Percentiles rank a stretch among this genome's conserved stretches.
phyloP scores from a whole-genome alignment of 495 filamentous ascomycete genomes.

The Aspergillus funiculosus region DNA sequence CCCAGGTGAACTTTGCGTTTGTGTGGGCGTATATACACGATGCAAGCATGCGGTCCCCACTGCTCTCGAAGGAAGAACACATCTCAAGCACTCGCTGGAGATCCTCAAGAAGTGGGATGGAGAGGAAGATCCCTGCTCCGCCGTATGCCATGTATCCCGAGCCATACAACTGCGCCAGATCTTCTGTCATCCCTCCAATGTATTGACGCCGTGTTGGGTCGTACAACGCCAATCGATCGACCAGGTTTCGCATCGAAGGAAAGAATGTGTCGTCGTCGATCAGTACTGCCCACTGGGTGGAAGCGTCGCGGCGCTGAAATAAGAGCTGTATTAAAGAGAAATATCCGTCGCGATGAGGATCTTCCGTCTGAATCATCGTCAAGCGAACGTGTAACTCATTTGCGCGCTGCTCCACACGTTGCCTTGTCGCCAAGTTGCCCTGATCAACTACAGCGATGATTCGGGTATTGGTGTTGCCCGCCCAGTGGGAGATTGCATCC shows the following conservation, averaged over 20 bases:
- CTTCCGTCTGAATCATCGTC: constrained; percentile 42
- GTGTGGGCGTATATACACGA: constrained; percentile 51
- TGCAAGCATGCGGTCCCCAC: constrained; percentile 43
- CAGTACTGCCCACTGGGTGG: constrained; percentile 48
- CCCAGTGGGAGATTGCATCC: constrained; percentile 55
- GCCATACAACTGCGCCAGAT: constrained; percentile 41
- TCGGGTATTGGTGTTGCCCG: constrained; percentile 46
- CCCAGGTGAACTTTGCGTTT: constrained; percentile 42
- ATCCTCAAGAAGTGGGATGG: constrained; percentile 38
- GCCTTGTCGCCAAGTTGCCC: constrained; percentile 7
- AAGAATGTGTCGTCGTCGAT: constrained; percentile 71
- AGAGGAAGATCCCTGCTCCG: constrained; percentile 56
- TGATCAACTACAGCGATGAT: constrained; percentile 48
- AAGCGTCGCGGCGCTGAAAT: constrained; percentile 20
- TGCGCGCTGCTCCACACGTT: constrained; percentile 31
- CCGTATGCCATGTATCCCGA: constrained; percentile 49
- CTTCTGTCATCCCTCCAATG: constrained; percentile 52
- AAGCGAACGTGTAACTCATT: constrained; percentile 42
- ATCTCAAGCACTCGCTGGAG: constrained; percentile 32
- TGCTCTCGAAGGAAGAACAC: constrained; percentile 34
- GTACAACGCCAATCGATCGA: constrained; percentile 40
- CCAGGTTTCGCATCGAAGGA: constrained; percentile 44
- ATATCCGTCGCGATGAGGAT: constrained; percentile 49
- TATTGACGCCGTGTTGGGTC: constrained; percentile 45
- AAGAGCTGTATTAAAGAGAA: constrained; percentile 47